A percentile compares a stretch with the other conserved stretches of the same genome.
phyloP scores from a whole-genome alignment of 108 stramenopile species.

The Cyclotella baltica region DNA sequence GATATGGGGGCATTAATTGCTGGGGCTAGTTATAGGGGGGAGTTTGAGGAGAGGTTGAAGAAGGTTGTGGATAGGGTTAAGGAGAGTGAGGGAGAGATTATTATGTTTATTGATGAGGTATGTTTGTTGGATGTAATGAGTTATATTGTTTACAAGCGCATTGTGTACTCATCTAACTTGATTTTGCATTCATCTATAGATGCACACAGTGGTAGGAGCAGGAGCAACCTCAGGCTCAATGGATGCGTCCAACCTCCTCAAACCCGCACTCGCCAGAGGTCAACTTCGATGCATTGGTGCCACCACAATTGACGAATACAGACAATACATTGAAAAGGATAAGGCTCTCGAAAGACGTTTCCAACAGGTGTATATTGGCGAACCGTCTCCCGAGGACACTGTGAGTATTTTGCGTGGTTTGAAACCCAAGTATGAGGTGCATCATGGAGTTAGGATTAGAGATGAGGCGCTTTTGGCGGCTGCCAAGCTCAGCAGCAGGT shows the following conservation, averaged over 20 bases:
- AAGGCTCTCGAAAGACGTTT: constrained; percentile 98
- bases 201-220: constrained; percentile 99
- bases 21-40: constrained; percentile 97
- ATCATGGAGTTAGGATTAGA: constrained; percentile 97
- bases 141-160: not conserved
- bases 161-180: not conserved
- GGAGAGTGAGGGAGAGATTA: constrained; percentile 93
- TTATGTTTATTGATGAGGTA: constrained; percentile 98
- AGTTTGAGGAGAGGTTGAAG: constrained; percentile 99
- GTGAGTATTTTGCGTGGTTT: constrained; percentile 97
- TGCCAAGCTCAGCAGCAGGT: constrained; percentile 95
- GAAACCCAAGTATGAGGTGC: constrained; percentile 95
- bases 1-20: constrained; percentile 99
- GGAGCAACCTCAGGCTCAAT: constrained; percentile 91
- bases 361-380: constrained; percentile 96
- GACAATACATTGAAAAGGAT: constrained; percentile 95
- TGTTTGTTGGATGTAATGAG: not conserved
- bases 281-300: constrained; percentile 98
- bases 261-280: constrained; percentile 97
- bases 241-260: constrained; percentile 98
- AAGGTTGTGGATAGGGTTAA: constrained; percentile 97
- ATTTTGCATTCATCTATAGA: constrained; percentile 30
- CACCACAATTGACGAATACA: constrained; percentile 97
- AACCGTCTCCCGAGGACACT: constrained; percentile 97
- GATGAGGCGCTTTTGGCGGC: constrained; percentile 98